Evolutionary conservation across 805 yeast species (phyloP), one percentile per base, ranked within the genome.

Genomic region (Nakazawaea anatomiae): DNA sequence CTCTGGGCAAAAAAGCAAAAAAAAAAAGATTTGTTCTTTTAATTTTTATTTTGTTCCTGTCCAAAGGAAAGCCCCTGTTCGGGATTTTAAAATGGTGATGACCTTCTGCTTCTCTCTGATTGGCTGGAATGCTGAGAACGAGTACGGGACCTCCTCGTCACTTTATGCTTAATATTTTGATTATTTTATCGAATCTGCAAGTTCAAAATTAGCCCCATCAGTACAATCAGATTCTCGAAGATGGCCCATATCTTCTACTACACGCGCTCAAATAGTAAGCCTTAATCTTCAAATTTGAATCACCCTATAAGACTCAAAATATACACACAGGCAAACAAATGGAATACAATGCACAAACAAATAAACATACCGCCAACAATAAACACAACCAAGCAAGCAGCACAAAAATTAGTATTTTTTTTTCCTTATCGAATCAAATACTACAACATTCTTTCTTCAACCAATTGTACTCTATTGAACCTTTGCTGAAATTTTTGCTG

Each of bases 381-480:
- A 9, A n/a, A 32, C 14, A 44, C 18, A 35, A 30, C 27, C 7
- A 2, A 41, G 32, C 9, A 25, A n/a, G 11, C 25, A 10, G 32
- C n/a, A 39, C 1, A 39, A 12, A 39, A 39, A 18, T 18, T 18
- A 18, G 25, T 18, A 18, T 18, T 18, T 18, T 2, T 18, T 18
- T 18, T 18, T 18, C 25, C 25, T 18, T 18, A 18, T 18, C 25
- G 25, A 18, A 18, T 18, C 25, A 48, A 29, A 48, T 42, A 35
- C 25, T 6, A 30, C 36, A 3, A 44, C 52, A 49, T 58, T 78
- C 83, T 50, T 74, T 70, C 58, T 64, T 70, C 62, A 80, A 71
- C 84, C 84, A 80, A 38, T 63, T 62, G 56, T 65, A 73, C 57
- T 71, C 76, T 51, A 61, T 50, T 39, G 74, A 65, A 47, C 62